Evolutionary conservation across 441 rosid genomes (phyloP).

Genomic region (Daphne laureola): DNA sequence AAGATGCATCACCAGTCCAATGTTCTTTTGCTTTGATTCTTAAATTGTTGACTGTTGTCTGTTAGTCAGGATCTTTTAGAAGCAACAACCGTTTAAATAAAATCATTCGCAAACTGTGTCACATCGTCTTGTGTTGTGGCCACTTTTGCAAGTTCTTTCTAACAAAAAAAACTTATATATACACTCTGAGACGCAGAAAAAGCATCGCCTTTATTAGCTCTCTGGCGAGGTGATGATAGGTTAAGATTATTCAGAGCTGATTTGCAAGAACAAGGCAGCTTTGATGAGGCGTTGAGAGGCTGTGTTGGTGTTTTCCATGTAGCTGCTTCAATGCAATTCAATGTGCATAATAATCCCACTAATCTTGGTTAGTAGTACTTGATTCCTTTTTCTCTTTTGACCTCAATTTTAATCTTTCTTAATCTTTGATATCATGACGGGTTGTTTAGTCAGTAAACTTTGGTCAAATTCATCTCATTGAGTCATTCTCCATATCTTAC

Average conservation of each 20-base stretch:
- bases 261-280: conserved; percentile 65
- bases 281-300: conserved; percentile 62
- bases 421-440: conserved; percentile 19
- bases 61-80: too few relatives aligned
- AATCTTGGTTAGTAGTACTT: too few relatives aligned
- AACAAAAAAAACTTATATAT: too few relatives aligned
- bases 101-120: too few relatives aligned
- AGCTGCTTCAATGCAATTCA: conserved; percentile 77
- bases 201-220: conserved; percentile 25
- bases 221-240: conserved; percentile 35
- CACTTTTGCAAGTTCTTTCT: too few relatives aligned
- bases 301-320: conserved; percentile 85
- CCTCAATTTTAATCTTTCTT: too few relatives aligned
- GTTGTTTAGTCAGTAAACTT: neutral
- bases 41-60: too few relatives aligned
- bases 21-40: too few relatives aligned
- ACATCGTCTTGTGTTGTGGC: too few relatives aligned
- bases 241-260: conserved; percentile 67
- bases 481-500: neutral
- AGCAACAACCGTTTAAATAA: too few relatives aligned
- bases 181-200: conserved; percentile 37
- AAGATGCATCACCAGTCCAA: too few relatives aligned
- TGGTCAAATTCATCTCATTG: neutral
- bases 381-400: too few relatives aligned
- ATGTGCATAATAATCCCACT: neutral